A percentile compares a stretch with the other conserved stretches of the same genome.
Evolutionary conservation across 768 basidiomycete species (phyloP).

Genomic region (Daedaleopsis nitida): DNA sequence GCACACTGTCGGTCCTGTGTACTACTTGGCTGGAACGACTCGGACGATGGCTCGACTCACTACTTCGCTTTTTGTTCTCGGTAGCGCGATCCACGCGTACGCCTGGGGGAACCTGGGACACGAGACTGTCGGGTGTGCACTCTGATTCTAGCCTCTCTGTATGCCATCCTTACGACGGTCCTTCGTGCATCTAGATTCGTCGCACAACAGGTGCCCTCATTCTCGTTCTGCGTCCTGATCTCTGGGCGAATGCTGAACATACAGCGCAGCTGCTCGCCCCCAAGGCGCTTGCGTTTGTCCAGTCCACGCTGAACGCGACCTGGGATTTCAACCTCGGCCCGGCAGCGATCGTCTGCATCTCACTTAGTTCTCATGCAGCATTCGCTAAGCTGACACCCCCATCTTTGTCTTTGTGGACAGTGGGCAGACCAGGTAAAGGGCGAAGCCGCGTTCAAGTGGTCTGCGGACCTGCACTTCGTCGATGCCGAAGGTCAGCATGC

Average conservation of each 20-base stretch:
- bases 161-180: too few species aligned
- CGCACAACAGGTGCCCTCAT: conserved; percentile 5
- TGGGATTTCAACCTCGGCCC: conserved; percentile 49
- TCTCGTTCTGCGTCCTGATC: neutral
- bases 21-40: too few species aligned
- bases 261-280: conserved; percentile 45
- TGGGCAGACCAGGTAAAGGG: conserved; percentile 53
- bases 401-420: conserved; percentile 24
- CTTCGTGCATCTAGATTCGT: conserved; percentile 3
- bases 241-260: neutral
- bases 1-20: too few species aligned
- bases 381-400: neutral
- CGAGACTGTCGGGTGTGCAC: conserved; percentile 23
- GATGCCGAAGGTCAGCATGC: conserved; percentile 40
- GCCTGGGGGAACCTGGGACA: conserved; percentile 30
- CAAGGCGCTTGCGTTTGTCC: conserved; percentile 48
- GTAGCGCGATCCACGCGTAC: neutral
- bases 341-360: conserved; percentile 43
- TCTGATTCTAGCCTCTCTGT: too few species aligned
- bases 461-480: conserved; percentile 44
- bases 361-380: neutral
- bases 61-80: too few species aligned
- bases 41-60: too few species aligned
- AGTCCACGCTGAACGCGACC: conserved; percentile 43
- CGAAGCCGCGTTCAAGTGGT: conserved; percentile 32